Evolutionary conservation across 2,329 filamentous ascomycete species (phyloP), one percentile per base, ranked within the genome.

Genomic region (Cladosporium sp.): DNA sequence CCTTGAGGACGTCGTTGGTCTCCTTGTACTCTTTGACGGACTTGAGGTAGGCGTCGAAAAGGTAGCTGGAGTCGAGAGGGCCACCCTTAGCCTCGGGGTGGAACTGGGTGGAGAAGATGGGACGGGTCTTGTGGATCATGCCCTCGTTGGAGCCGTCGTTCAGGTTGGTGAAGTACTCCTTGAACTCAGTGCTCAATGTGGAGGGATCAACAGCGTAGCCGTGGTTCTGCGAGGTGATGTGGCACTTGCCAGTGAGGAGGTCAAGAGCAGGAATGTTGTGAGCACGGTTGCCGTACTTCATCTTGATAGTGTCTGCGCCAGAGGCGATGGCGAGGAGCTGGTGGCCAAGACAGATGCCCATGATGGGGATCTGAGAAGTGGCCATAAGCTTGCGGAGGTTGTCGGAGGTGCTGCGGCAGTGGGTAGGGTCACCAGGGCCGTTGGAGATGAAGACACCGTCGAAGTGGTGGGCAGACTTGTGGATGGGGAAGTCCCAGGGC

Each of bases 371-470:
- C 73, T 93, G 89, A 57, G 92, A 97, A 28, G 88, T 89, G 79
- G 96, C 91, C 87, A 99, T 97, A 74, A 99, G 83, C 75, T 92
- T 91, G 74, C 86, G 86, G 65, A 99, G 87, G 83, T 96, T 93
- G 86, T 96, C 94, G 70, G 96, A 92, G 49, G 95, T 97, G 75
- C 92, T 88, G 77, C 93, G 91, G 84, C 93, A 97, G 82, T 99
- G 95, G 50, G 93, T 98, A 73, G 95, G 95, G 82, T 99, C 95
- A 82, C 95, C 95, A 31, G 95, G 95, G 67, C 95, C 95, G 82
- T 99, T 99, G 81, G 93, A 97, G 83, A 98, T 97, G 86, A 99
- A 99, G 76, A 99, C 89, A 76, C 95, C 95, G 74, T 99, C 95
- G 74, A 97, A 98, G 85, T 98, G 93, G 80, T 96, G 91, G 65